Evolutionary conservation across 2,329 filamentous ascomycete genomes (phyloP), one percentile per base, ranked within the genome.

Genomic region (Nigrospora oryzae): DNA sequence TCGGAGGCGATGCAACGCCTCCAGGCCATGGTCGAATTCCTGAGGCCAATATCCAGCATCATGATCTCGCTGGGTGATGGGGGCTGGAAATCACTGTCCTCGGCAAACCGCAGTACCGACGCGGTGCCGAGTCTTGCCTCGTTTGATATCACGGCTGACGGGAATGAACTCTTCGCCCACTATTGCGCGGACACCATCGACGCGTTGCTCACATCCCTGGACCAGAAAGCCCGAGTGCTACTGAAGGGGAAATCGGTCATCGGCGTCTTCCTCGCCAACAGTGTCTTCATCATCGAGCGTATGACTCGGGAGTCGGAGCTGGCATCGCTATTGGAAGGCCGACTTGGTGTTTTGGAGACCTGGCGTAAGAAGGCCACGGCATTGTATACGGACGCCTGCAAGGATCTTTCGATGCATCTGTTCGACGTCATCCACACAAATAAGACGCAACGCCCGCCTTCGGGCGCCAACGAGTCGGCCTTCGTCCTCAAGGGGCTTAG

Each of bases 391-490:
- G 86, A 93, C 46, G 79, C 86, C 17, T 97, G 90, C 83, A 88
- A 86, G 53, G 91, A 96, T 57, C 81, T 90, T 6, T 91, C 88
- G 1, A 79, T 84, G 34, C 81, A 89, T 57, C 77, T 97, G 6
- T 83, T 95, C 49, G 93, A 97, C 60, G 87, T 91, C 15, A 90
- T 94, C 52, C 90, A 95, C 66, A 97, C 91, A 1, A 93, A 83
- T 60, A 83, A 88, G 35, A 69, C 72, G 19, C 66, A 80, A 42
- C 81, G 89, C 15, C 88, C 89, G 13, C 76, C 81, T 0, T 90
- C 86, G 3, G 80, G 83, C 10, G 81, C 80, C 23, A 79, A 78
- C n/a, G 90, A 96, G 63, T 93, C 87, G 2, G 81, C 83, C 14
- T 84, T 85, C 1, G 86, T 96, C 46, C 74, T 97, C 48, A 95